Percentiles rank a stretch among this genome's conserved stretches.
Conservation (phyloP, 768 basidiomycete species). For the Arthromyces matolae region DNA sequence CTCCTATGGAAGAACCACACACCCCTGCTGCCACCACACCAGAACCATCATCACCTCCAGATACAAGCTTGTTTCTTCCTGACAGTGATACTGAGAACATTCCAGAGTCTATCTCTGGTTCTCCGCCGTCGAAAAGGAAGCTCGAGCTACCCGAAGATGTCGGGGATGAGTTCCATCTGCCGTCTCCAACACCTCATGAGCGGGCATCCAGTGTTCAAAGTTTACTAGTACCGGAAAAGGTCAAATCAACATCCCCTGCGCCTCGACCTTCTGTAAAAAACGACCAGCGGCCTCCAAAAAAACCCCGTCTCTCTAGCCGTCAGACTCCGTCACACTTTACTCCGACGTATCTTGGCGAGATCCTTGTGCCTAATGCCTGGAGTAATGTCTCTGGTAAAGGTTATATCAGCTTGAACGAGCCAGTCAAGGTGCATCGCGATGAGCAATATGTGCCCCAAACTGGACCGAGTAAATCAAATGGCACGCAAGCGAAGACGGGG, state of each 20-base stretch:
- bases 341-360: constrained; percentile 60
- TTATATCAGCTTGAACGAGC: constrained; percentile 64
- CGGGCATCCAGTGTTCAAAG: constrained; percentile 41
- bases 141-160: constrained; percentile 9
- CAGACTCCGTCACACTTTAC: constrained; percentile 13
- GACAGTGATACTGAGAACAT: constrained; percentile 32
- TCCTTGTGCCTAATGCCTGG: constrained; percentile 73
- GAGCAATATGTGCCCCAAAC: constrained; percentile 31
- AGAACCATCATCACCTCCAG: constrained; percentile 18
- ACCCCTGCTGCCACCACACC: constrained; percentile 13
- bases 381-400: constrained; percentile 72
- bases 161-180: constrained; percentile 17
- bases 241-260: constrained; percentile 6
- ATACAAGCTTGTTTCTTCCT: constrained; percentile 32
- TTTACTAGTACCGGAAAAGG: constrained; percentile 25
- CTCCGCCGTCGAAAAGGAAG: constrained; percentile 18
- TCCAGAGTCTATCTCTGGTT: not conserved
- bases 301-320: constrained; percentile 42
- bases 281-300: constrained; percentile 48
- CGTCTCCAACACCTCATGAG: constrained; percentile 25
- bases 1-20: constrained; percentile 12
- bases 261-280: constrained; percentile 7
- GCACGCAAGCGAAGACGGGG: constrained; percentile 31
- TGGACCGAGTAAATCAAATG: constrained; percentile 22
- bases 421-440: constrained; percentile 56